phyloP scores from a whole-genome alignment of 495 filamentous ascomycete genomes.

The Trypethelium eluteriae region DNA sequence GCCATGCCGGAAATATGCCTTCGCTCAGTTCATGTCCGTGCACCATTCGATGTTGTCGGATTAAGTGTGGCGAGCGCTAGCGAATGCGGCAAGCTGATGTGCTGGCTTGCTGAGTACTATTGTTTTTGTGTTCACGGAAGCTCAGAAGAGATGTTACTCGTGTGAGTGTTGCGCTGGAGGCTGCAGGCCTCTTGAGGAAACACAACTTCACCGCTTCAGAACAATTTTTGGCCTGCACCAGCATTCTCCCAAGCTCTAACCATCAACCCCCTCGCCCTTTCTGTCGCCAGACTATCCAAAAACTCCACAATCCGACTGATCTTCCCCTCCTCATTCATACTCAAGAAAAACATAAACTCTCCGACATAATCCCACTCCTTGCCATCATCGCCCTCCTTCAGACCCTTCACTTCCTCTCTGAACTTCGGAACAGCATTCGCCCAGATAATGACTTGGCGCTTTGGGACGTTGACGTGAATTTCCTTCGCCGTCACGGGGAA shows the following conservation, averaged over 20 bases:
- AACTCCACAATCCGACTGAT: conserved; percentile 22
- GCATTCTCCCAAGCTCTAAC: background rate
- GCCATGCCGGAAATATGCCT: background rate
- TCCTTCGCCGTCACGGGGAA: conserved; percentile 20
- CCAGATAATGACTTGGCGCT: conserved; percentile 16
- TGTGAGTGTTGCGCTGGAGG: background rate
- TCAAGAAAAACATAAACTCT: conserved; percentile 19
- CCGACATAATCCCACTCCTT: conserved; percentile 18
- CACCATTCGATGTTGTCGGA: background rate
- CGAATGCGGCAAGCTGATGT: background rate
- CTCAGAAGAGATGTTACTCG: background rate
- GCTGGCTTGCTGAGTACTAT: background rate
- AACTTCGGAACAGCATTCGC: conserved; percentile 16
- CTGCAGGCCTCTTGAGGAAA: background rate
- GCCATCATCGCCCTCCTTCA: background rate
- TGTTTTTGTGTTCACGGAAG: background rate
- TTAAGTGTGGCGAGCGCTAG: background rate
- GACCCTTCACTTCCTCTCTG: conserved; percentile 14
- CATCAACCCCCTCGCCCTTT: conserved; percentile 14
- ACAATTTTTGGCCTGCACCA: background rate
- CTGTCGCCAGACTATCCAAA: conserved; percentile 12
- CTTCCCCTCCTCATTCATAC: conserved; percentile 15
- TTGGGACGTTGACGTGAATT: conserved; percentile 16
- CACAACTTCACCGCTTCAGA: background rate
- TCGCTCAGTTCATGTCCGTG: background rate